Evolutionary conservation across 202 grass and related monocot genomes (phyloP), one percentile per base, ranked within the genome.

Genomic region (Brachypodium distachyon): DNA sequence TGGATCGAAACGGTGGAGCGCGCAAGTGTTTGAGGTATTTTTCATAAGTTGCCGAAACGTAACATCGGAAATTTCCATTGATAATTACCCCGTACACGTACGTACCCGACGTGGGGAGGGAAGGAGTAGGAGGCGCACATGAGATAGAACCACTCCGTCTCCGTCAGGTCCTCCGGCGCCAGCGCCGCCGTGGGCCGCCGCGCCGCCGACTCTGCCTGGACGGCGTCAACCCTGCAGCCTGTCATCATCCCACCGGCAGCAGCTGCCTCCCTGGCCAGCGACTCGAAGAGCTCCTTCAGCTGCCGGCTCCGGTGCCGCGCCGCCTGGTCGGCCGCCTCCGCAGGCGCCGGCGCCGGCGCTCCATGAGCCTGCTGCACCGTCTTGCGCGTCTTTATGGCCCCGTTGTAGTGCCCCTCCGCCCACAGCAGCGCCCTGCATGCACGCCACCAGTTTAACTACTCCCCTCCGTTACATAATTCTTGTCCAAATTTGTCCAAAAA

Each of bases 131-230:
- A 94, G 33, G 90, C 80, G 22, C 72, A 98, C 91, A 98, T 92
- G 80, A 98, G 95, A 77, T 88, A 98, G 82, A 94, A 98, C 95
- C 95, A 98, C 66, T 98, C 95, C 19, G 91, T 87, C 76, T 94
- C 95, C 25, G 95, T 88, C 25, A 98, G 80, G 65, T 98, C 95
- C 83, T 98, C 94, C 43, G 95, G 95, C 63, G 91, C 89, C 76
- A 98, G 85, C 1, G 95, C 72, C 18, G 91, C 95, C 22, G 82
- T 69, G 2, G 95, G 85, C n/a, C 89, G 80, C 48, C 86, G 67
- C 14, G 84, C 44, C 6, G 71, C 59, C 42, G 9, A 31, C 67
- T 63, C 41, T n/a, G n/a, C 41, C 37, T 44, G 19, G 52, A 26
- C 9, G 29, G n/a, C n/a, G 51, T n/a, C n/a, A n/a, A 26, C 61